A percentile compares a stretch with the other conserved stretches of the same genome.
Evolutionary conservation across 208 protist genomes (phyloP).

Genomic region (Trypanosoma brucei): DNA sequence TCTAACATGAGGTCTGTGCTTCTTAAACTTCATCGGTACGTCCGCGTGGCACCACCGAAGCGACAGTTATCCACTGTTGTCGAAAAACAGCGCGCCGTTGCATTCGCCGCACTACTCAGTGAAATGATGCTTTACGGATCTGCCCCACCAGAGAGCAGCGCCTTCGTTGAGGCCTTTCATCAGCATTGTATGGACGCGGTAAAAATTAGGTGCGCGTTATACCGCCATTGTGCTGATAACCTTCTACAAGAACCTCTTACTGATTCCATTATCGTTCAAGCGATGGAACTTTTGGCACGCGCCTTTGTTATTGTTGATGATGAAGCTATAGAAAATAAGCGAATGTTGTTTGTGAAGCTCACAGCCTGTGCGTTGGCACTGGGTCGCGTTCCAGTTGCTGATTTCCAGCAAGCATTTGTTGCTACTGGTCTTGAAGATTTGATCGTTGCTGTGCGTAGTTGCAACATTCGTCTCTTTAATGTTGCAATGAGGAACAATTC

Average conservation of each 20-base stretch:
- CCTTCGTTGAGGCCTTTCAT: constrained; percentile 67
- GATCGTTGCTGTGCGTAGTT: constrained; percentile 54
- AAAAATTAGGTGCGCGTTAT: constrained; percentile 63
- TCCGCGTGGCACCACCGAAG: constrained; percentile 27
- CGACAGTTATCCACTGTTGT: constrained; percentile 14
- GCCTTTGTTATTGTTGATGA: constrained; percentile 44
- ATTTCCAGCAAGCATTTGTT: constrained; percentile 19
- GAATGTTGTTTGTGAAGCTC: constrained; percentile 54
- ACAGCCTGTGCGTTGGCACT: constrained; percentile 42
- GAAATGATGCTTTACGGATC: constrained; percentile 50
- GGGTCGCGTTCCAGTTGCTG: constrained; percentile 23
- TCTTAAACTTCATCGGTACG: constrained; percentile 53
- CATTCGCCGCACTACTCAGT: constrained; percentile 48
- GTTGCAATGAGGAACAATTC: constrained; percentile 47
- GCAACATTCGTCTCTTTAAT: constrained; percentile 56
- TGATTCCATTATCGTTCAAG: constrained; percentile 31
- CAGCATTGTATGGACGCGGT: constrained; percentile 29
- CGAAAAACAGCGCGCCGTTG: constrained; percentile 32
- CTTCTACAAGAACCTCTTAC: constrained; percentile 51
- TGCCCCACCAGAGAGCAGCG: constrained; percentile 33
- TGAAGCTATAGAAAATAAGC: constrained; percentile 23
- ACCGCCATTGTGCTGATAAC: constrained; percentile 54
- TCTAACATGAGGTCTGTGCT: constrained; percentile 42
- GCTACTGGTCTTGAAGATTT: constrained; percentile 46
- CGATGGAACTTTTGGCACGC: constrained; percentile 44